Conservation (phyloP, 164 flowering plant genomes). For the Houttuynia cordata region DNA sequence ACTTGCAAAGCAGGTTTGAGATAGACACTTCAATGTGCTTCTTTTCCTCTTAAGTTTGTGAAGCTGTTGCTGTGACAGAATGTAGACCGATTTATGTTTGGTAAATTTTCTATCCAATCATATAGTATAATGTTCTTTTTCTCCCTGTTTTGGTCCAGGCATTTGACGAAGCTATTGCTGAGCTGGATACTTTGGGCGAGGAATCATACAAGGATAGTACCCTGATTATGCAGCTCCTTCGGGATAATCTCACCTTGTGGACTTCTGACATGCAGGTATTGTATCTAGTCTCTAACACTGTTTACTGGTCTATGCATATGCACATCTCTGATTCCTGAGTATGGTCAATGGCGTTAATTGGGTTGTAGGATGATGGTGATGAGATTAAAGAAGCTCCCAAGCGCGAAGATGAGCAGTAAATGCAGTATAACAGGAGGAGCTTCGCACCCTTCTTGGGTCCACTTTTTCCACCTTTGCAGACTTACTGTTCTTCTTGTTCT, state of each 20-base stretch:
- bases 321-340: background rate
- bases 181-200: slow-evolving; percentile 9
- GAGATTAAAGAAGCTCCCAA: slow-evolving; percentile 81
- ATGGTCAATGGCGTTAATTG: background rate
- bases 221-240: slow-evolving; percentile 9
- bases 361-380: slow-evolving; percentile 16
- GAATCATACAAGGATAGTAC: slow-evolving; percentile 11
- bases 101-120: background rate
- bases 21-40: background rate
- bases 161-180: slow-evolving; percentile 10
- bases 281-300: background rate
- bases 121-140: too few species aligned
- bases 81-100: background rate
- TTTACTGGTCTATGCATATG: background rate
- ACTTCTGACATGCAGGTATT: slow-evolving; percentile 10
- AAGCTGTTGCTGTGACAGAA: background rate
- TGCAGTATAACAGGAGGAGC: background rate
- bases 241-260: slow-evolving; percentile 10
- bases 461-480: too few species aligned
- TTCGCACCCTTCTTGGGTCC: slow-evolving; percentile 1
- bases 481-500: too few species aligned
- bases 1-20: slow-evolving; percentile 68
- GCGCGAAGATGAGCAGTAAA: slow-evolving; percentile 24
- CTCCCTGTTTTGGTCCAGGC: background rate
- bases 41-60: background rate